These are phyloP conservation scores for Pestalotiopsis sp. DNA, from an alignment of 2,329 filamentous ascomycete species.

Conservation along the genomic window DNA sequence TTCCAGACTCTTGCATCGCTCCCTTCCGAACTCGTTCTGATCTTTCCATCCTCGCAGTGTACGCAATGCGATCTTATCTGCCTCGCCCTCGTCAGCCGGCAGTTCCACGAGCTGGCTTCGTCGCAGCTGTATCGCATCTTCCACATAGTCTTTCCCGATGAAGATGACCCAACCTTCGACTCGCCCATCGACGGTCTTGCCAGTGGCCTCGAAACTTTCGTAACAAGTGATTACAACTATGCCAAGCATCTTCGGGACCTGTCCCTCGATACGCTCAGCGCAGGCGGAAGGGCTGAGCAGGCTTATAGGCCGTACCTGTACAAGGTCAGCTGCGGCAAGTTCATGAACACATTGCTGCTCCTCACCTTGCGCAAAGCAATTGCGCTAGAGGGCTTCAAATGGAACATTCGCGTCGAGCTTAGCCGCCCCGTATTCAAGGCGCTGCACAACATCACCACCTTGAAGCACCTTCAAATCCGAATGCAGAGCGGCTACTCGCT, in stretches of 20 bases:
- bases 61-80: constrained; percentile 55
- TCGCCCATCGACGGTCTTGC: constrained; percentile 59
- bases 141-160: constrained; percentile 62
- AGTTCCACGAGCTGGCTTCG: constrained; percentile 60
- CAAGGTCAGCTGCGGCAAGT: constrained; percentile 60
- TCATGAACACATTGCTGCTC: constrained; percentile 62
- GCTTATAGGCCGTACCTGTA: constrained; percentile 57
- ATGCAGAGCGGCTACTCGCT: constrained; percentile 60
- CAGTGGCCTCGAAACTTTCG: constrained; percentile 61
- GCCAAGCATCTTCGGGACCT: constrained; percentile 58
- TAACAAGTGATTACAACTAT: constrained; percentile 66
- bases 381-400: constrained; percentile 59
- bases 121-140: constrained; percentile 61
- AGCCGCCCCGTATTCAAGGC: constrained; percentile 58
- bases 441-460: constrained; percentile 53
- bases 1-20: constrained; percentile 8
- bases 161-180: constrained; percentile 54
- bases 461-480: constrained; percentile 58
- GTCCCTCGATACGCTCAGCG: constrained; percentile 55
- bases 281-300: constrained; percentile 53
- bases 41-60: constrained; percentile 39
- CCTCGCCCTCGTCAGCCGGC: constrained; percentile 58
- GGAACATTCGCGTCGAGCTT: constrained; percentile 67
- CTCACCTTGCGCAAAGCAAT: constrained; percentile 57
- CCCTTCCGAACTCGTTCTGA: not conserved